Conservation (phyloP, 2,329 filamentous ascomycete genomes). For the Sclerotinia trifoliorum region DNA sequence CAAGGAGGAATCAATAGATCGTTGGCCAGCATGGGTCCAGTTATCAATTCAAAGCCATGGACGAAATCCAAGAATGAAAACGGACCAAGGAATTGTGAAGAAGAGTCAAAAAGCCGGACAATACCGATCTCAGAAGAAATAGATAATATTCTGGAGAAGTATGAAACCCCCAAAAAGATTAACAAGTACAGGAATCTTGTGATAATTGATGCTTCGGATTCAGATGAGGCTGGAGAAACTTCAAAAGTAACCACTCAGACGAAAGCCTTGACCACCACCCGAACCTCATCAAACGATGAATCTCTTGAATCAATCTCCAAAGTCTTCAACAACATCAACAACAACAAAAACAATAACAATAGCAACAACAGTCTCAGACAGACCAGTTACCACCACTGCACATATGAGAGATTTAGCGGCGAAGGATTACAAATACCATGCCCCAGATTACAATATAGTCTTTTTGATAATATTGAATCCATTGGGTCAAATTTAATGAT, state of each 20-base stretch:
- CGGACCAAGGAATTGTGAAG: background rate
- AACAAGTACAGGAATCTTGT: background rate
- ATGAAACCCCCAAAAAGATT: background rate
- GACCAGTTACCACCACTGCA: background rate
- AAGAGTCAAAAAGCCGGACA: background rate
- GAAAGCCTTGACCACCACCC: conserved; percentile 7
- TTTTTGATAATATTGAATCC: background rate
- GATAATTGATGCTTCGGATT: conserved; percentile 5
- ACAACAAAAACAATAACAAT: background rate
- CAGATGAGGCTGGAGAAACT: conserved; percentile 4
- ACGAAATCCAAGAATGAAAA: background rate
- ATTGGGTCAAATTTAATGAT: background rate
- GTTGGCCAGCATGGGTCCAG: background rate
- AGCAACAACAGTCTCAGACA: background rate
- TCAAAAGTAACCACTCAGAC: conserved; percentile 13
- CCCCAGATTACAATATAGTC: background rate
- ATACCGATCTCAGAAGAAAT: background rate
- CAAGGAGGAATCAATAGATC: background rate
- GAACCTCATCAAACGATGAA: background rate
- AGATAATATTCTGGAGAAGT: background rate
- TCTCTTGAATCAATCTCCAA: background rate
- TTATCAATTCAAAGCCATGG: background rate
- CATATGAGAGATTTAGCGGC: background rate
- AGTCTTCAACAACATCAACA: background rate
- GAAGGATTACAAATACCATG: background rate